A percentile compares a stretch with the other conserved stretches of the same genome.
These are phyloP conservation scores for Chlorella sorokiniana DNA, from an alignment of 139 green algal genomes.

Conservation along the genomic window DNA sequence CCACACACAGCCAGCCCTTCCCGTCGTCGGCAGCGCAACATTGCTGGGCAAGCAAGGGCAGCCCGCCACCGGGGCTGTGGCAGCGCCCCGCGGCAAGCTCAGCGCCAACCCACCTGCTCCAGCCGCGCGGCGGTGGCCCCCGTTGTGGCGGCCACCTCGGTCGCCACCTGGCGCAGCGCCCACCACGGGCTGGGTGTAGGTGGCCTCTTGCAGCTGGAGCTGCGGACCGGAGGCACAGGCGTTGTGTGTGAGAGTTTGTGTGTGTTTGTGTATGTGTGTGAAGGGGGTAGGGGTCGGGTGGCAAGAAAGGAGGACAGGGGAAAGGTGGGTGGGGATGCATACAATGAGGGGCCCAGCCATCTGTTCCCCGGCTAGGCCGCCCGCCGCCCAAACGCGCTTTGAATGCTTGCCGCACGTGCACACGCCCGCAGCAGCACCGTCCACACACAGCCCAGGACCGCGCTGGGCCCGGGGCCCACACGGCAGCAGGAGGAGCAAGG, in stretches of 20 bases:
- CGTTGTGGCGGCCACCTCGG: neutral
- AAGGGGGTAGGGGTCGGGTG: no score
- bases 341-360: no score
- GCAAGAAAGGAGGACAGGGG: neutral
- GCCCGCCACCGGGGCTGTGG: no score
- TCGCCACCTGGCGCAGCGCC: neutral
- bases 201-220: conserved; percentile 27
- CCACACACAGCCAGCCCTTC: neutral
- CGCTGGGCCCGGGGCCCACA: neutral
- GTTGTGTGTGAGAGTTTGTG: neutral
- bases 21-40: neutral
- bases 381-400: no score
- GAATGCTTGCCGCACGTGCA: no score
- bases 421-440: no score
- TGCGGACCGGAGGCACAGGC: neutral
- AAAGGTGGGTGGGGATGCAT: no score
- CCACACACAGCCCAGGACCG: neutral
- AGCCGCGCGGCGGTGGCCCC: neutral
- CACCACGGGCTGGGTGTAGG: conserved; percentile 10
- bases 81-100: neutral
- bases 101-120: conserved; percentile 8
- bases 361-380: no score
- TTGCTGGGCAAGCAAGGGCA: neutral
- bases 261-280: neutral
- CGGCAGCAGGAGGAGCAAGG: neutral